These are phyloP conservation scores for Aureobasidium sp. DNA, from an alignment of 2,329 filamentous ascomycete species.

Conservation along the genomic window DNA sequence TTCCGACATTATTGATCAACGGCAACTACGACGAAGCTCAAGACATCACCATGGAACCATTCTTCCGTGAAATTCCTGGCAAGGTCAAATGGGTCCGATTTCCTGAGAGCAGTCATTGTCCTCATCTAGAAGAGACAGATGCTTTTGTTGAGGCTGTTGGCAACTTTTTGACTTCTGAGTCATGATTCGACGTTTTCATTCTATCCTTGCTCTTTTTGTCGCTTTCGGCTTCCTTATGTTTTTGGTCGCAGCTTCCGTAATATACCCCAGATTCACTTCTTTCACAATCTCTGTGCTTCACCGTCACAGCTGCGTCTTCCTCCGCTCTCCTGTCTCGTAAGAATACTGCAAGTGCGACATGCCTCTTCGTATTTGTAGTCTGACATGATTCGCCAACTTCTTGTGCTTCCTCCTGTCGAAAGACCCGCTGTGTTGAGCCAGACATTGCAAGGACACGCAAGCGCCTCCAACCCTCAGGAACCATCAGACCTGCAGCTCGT, in stretches of 20 bases:
- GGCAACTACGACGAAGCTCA: conserved; percentile 36
- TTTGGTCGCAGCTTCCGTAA: background rate
- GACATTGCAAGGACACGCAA: background rate
- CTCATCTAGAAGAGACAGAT: conserved; percentile 34
- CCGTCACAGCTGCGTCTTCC: too few species aligned
- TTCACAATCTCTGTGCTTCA: background rate
- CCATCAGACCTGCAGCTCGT: background rate
- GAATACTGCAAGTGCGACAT: too few species aligned
- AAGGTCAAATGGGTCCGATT: conserved; percentile 37
- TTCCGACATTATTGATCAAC: conserved; percentile 37
- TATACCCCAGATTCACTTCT: background rate
- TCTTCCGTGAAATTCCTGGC: conserved; percentile 30
- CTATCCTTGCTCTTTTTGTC: background rate
- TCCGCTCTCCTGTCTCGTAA: too few species aligned
- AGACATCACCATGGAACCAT: conserved; percentile 31
- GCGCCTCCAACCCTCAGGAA: background rate
- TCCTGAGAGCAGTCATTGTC: conserved; percentile 29
- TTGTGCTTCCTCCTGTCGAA: background rate
- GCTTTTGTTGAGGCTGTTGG: conserved; percentile 30
- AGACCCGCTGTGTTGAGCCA: background rate
- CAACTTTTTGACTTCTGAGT: conserved; percentile 25
- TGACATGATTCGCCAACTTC: background rate
- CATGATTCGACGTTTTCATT: background rate
- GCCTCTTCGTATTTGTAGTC: background rate
- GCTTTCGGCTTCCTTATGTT: background rate